Evolutionary conservation across 78 protist species (phyloP), one percentile per base, ranked within the genome.

Genomic region (Monosiga brevicollis): DNA sequence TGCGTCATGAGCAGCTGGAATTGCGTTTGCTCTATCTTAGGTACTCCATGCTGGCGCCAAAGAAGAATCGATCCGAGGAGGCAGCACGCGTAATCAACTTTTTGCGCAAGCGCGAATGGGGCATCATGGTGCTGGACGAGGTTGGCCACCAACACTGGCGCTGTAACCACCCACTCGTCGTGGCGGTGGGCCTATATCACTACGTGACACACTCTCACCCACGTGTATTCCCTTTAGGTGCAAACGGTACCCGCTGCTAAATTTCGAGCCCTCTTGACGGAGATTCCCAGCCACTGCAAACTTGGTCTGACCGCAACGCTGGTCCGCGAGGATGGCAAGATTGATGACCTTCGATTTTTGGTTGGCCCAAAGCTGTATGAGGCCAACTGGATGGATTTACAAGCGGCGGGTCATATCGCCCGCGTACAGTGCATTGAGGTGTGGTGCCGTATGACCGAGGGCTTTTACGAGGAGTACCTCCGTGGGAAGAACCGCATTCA

Each of bases 281-380:
- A 38, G 36, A 83, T 94, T 9, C 34, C 83, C 41, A 91, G 99
- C 3, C 97, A 95, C 87, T 91, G 96, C 86, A 98, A 95, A 84
- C 89, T 99, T 36, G 99, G 99, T 0, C 91, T 99, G 15, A 98
- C 99, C 0, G 97, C 96, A 26, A 96, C 95, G 41, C 93, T 93
- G 22, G 86, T 97, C 32, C 90, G 99, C 26, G 99, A 99, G 82
- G 99, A 99, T 86, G 95, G 93, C 54, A 84, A 84, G 84, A 95
- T 96, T 80, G 29, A 49, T 6, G 98, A 98, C 39, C 90, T 99
- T n/a, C 86, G 87, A 79, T 92, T 80, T 79, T 89, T 97, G 42
- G 91, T 98, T 77, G 99, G 99, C 2, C 99, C 99, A 35, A 99
- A 98, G 86, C 90, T 98, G 80, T 98, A 98, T 89, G 99, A 98